phyloP scores from a whole-genome alignment of 108 stramenopile genomes.

The Pseudonitzschia multiseries region DNA sequence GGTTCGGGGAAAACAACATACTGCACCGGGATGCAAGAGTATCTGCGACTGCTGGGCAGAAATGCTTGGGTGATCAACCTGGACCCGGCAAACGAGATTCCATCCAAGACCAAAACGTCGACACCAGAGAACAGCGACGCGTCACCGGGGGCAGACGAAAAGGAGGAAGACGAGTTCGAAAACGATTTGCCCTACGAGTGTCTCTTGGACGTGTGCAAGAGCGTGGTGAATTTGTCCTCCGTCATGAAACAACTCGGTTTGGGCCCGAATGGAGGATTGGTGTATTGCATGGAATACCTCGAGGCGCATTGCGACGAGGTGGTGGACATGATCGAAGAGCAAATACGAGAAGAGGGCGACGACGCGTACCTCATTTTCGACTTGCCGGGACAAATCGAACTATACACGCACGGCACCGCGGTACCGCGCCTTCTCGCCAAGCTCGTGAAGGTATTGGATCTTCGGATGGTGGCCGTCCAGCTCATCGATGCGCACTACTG shows the following conservation, averaged over 20 bases:
- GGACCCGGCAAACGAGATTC: slow-evolving; percentile 95
- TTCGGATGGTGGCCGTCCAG: slow-evolving; percentile 91
- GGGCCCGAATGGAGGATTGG: slow-evolving; percentile 95
- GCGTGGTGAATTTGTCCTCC: slow-evolving; percentile 74
- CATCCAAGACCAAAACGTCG: slow-evolving; percentile 12
- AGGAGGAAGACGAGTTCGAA: slow-evolving; percentile 20
- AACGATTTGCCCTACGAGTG: slow-evolving; percentile 69
- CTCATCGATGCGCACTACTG: slow-evolving; percentile 96
- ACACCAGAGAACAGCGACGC: slow-evolving; percentile 17
- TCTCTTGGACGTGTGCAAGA: slow-evolving; percentile 76
- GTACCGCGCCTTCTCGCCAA: slow-evolving; percentile 64
- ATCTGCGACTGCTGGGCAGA: slow-evolving; percentile 83
- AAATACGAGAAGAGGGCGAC: slow-evolving; percentile 20
- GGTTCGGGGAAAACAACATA: slow-evolving; percentile 97
- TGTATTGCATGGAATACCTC: slow-evolving; percentile 97
- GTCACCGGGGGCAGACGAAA: not conserved
- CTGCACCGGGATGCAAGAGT: slow-evolving; percentile 96
- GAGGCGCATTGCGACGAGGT: slow-evolving; percentile 69
- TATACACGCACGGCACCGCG: slow-evolving; percentile 88
- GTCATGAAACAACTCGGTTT: slow-evolving; percentile 91
- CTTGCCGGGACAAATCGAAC: slow-evolving; percentile 97
- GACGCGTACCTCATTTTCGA: slow-evolving; percentile 89
- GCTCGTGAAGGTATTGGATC: slow-evolving; percentile 73
- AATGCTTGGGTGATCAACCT: slow-evolving; percentile 93
- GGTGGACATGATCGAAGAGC: slow-evolving; percentile 44